Evolutionary conservation across 257 asterid genomes (phyloP).

Genomic region (Leonotis leonurus): DNA sequence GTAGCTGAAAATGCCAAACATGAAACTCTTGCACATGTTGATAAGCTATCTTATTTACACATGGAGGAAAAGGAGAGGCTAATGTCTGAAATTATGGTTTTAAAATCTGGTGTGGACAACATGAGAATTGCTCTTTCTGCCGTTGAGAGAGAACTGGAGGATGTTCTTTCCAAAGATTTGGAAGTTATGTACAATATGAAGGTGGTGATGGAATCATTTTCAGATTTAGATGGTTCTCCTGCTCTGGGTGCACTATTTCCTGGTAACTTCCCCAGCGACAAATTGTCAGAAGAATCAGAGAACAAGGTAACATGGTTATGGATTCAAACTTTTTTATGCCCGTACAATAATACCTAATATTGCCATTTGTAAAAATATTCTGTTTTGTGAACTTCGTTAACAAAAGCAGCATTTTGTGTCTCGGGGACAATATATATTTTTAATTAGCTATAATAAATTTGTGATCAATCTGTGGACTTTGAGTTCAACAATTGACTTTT

Average conservation of each 20-base stretch:
- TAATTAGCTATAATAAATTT: not conserved
- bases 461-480: not conserved
- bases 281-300: slow-evolving; percentile 29
- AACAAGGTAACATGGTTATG: slow-evolving; percentile 44
- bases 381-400: slow-evolving; percentile 3
- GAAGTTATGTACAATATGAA: slow-evolving; percentile 52
- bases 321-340: slow-evolving; percentile 3
- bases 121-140: slow-evolving; percentile 47
- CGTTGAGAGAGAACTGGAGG: slow-evolving; percentile 41
- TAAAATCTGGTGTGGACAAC: slow-evolving; percentile 50
- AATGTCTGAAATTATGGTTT: slow-evolving; percentile 45
- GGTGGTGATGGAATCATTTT: slow-evolving; percentile 39
- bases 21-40: slow-evolving; percentile 61
- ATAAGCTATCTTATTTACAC: slow-evolving; percentile 47
- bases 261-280: slow-evolving; percentile 24
- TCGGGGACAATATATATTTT: not conserved
- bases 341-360: not conserved
- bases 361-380: not conserved
- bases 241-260: slow-evolving; percentile 28
- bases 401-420: not conserved
- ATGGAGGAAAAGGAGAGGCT: slow-evolving; percentile 64
- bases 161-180: slow-evolving; percentile 65
- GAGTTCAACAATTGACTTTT: not conserved
- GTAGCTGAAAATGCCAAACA: slow-evolving; percentile 51
- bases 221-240: slow-evolving; percentile 29